Evolutionary conservation across 208 protist genomes (phyloP), one percentile per base, ranked within the genome.

Genomic region (Crithidia bombi): DNA sequence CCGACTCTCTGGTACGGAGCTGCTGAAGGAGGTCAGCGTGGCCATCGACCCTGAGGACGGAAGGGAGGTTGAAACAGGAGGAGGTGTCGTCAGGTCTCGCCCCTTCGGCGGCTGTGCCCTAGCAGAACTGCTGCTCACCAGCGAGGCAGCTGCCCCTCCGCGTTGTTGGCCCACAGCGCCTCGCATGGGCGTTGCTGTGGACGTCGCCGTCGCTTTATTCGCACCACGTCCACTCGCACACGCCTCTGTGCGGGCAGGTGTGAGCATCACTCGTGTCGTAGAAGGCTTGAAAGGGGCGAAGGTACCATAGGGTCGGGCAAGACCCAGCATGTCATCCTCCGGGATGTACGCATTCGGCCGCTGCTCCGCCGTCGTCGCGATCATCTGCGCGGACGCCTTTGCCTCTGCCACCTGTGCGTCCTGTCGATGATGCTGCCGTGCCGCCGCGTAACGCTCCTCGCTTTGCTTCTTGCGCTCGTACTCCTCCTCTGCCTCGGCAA

Each of bases 331-430:
- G n/a, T 88, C 87, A 52, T 90, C 81, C 23, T 97, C 82, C 2
- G 92, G 92, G n/a, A 98, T 90, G 67, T 98, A 98, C 9, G 94
- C 87, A 65, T 94, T 96, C 5, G 91, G 83, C 6, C 94, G 87
- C 35, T 85, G 85, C 73, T 81, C 81, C 25, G 92, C 90, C 14
- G 90, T 96, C 6, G 92, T 92, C 46, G 75, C 58, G 55, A 86
- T 38, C 41, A 59, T 5, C 52, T 65, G 56, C 61, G 55, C 64
- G 30, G 39, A 36, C 17, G 21, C 28, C 35, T 9, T 47, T 30
- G 41, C 41, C 69, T 59, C 54, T 67, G 56, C 78, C 49, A 49
- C 66, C 52, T 73, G 63, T 19, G 72, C 66, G 47, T 75, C 81
- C 56, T 87, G 79, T 19, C 73, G 82, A 26, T 68, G 81, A 1